Conservation (phyloP, 2,329 filamentous ascomycete genomes). For the Penicillium digitatum region DNA sequence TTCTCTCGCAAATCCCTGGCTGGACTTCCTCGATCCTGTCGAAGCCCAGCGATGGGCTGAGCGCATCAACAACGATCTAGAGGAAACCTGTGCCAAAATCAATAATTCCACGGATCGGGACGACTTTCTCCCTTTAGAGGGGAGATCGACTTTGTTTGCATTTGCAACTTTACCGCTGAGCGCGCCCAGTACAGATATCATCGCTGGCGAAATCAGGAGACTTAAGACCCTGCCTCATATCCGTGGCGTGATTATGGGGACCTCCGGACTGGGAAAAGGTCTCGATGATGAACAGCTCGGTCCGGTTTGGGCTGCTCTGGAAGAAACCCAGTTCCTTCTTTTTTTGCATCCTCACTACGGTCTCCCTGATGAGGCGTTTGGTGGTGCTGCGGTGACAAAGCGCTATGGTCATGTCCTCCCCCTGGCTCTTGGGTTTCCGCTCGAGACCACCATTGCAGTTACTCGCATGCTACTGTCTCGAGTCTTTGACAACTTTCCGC, state of each 20-base stretch:
- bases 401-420: constrained; percentile 84
- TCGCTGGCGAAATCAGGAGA: constrained; percentile 59
- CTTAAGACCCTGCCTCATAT: constrained; percentile 62
- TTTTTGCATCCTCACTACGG: constrained; percentile 94
- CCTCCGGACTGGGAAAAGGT: constrained; percentile 71
- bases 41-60: constrained; percentile 62
- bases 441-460: constrained; percentile 89
- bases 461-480: constrained; percentile 82
- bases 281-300: constrained; percentile 73
- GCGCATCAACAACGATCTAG: constrained; percentile 73
- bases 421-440: constrained; percentile 78
- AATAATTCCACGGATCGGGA: constrained; percentile 27
- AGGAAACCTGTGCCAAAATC: constrained; percentile 60
- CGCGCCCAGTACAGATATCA: constrained; percentile 59
- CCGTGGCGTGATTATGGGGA: constrained; percentile 84
- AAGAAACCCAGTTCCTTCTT: constrained; percentile 61
- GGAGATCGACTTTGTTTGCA: constrained; percentile 69
- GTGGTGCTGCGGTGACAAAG: constrained; percentile 65
- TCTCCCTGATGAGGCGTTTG: constrained; percentile 74
- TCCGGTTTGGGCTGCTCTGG: constrained; percentile 66
- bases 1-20: constrained; percentile 88
- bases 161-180: constrained; percentile 79
- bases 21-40: constrained; percentile 68
- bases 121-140: constrained; percentile 25
- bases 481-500: constrained; percentile 71